Percentiles rank a stretch among this genome's conserved stretches.
Evolutionary conservation across 140 eudicot species (phyloP).

Genomic region (Eryngium alpinum): DNA sequence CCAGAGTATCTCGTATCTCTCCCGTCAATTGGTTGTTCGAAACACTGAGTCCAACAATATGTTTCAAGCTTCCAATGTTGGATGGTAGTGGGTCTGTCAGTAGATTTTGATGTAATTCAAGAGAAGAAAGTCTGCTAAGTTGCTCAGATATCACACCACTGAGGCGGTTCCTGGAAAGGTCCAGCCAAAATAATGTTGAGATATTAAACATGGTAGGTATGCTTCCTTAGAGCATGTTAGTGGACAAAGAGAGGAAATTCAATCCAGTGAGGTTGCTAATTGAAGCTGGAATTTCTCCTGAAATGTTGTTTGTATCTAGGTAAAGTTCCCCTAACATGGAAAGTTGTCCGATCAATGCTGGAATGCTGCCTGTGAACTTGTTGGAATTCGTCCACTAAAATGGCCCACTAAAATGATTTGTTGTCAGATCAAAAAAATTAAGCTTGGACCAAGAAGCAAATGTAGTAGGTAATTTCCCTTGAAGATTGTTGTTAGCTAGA

Average conservation of each 20-base stretch:
- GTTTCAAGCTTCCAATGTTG: not conserved
- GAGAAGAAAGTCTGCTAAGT: not conserved
- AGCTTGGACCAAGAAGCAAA: not conserved
- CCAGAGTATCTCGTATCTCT: not conserved
- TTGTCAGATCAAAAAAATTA: not conserved
- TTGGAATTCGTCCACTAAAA: not conserved
- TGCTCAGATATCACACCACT: not conserved
- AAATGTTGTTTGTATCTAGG: not conserved
- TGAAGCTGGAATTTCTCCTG: constrained; percentile 17
- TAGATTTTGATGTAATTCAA: not conserved
- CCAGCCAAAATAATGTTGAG: no score
- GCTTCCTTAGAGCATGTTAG: not conserved
- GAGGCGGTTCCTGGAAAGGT: not conserved
- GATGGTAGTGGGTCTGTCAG: not conserved
- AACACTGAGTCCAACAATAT: not conserved
- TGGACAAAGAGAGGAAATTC: not conserved
- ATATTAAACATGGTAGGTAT: not conserved
- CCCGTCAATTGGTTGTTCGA: not conserved
- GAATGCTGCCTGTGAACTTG: constrained; percentile 7
- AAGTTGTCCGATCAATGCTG: constrained; percentile 15
- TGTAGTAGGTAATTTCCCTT: not conserved
- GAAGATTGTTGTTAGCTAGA: not conserved
- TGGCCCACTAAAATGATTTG: not conserved
- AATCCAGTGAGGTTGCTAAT: constrained; percentile 13
- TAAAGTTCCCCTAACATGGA: not conserved